Evolutionary conservation across 441 rosid genomes (phyloP).

Genomic region (Codiaeum variegatum): DNA sequence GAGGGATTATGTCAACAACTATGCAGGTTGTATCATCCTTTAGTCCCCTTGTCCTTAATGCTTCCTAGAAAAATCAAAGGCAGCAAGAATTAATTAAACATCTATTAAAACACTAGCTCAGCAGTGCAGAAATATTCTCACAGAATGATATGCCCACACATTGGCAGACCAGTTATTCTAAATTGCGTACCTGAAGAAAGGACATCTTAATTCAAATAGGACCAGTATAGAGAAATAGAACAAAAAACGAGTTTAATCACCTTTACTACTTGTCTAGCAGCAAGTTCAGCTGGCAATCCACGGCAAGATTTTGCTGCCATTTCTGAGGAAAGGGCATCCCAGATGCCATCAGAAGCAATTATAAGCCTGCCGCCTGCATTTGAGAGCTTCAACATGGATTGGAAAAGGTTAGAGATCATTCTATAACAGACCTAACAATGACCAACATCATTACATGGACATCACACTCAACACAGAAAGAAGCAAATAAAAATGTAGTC

Average conservation of each 20-base stretch:
- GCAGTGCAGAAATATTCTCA: slow-evolving; percentile 1
- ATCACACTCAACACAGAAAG: neutral
- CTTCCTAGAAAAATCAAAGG: slow-evolving; percentile 49
- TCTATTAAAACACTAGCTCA: neutral
- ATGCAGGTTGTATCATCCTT: slow-evolving; percentile 91
- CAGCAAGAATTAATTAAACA: slow-evolving; percentile 5
- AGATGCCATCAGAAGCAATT: slow-evolving; percentile 87
- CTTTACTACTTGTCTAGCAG: slow-evolving; percentile 89
- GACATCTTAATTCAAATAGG: neutral
- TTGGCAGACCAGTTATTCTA: neutral
- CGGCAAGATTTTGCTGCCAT: slow-evolving; percentile 64
- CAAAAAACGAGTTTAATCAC: slow-evolving; percentile 29
- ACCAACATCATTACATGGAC: neutral
- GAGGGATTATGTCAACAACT: slow-evolving; percentile 82
- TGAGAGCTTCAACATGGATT: slow-evolving; percentile 46
- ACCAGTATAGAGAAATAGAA: slow-evolving; percentile 14
- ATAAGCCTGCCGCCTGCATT: slow-evolving; percentile 82
- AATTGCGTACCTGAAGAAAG: neutral
- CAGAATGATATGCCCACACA: neutral
- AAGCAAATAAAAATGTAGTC: neutral
- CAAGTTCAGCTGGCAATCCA: slow-evolving; percentile 81
- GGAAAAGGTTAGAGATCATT: slow-evolving; percentile 21
- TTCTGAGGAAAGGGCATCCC: slow-evolving; percentile 84
- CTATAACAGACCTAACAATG: neutral
- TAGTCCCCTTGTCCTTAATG: slow-evolving; percentile 65